Conservation (phyloP, 768 basidiomycete genomes). For the Collybiopsis luxurians region DNA sequence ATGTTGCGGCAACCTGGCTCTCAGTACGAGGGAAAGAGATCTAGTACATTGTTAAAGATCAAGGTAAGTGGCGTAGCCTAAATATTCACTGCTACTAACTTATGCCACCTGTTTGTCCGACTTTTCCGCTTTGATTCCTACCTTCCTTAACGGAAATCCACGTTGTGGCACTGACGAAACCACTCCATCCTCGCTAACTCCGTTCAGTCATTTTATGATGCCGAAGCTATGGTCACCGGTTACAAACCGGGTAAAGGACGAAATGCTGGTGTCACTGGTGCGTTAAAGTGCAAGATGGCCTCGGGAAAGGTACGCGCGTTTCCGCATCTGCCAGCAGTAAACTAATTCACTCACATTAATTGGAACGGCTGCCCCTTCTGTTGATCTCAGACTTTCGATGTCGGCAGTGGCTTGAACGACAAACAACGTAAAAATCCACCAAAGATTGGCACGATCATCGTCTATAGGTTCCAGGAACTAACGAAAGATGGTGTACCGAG, state of each 20-base stretch:
- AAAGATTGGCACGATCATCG: constrained; percentile 51
- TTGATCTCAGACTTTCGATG: constrained; percentile 45
- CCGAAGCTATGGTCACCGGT: constrained; percentile 57
- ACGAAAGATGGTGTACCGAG: constrained; percentile 56
- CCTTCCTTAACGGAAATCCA: neutral
- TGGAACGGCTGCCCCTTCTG: no score
- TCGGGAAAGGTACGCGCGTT: constrained; percentile 47
- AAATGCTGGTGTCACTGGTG: constrained; percentile 46
- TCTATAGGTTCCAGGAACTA: constrained; percentile 59
- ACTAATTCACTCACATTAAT: neutral
- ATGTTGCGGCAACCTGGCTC: constrained; percentile 54
- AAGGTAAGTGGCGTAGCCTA: constrained; percentile 34
- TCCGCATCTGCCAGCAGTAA: neutral
- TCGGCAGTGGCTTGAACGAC: constrained; percentile 54
- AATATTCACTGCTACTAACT: no score
- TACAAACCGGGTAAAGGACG: constrained; percentile 53
- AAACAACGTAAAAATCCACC: constrained; percentile 54
- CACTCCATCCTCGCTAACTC: neutral
- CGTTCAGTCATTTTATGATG: constrained; percentile 53
- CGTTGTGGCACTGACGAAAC: neutral
- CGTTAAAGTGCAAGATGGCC: constrained; percentile 56
- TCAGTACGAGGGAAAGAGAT: constrained; percentile 50
- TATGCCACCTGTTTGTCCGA: no score
- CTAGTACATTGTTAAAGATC: constrained; percentile 49
- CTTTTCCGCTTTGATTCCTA: no score